Evolutionary conservation across 2,329 filamentous ascomycete genomes (phyloP), one percentile per base, ranked within the genome.

Genomic region (Magnaporthiopsis poae): DNA sequence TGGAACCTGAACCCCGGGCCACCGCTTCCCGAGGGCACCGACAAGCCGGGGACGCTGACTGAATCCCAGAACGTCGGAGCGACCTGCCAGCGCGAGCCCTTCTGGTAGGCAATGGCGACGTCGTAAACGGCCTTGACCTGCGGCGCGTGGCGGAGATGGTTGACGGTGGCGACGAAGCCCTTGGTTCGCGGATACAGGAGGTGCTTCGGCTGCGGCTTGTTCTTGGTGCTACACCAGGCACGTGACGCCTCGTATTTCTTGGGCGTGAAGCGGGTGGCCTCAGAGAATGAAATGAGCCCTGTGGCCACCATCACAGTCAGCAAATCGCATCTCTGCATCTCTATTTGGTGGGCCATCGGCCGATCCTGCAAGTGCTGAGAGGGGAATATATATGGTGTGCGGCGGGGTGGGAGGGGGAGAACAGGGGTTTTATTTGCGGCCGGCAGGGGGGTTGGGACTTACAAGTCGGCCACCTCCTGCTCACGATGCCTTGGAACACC

Each of bases 241-340:
- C 77, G 77, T 1, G 84, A 81, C 69, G 82, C 78, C 61, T 77
- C 75, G 69, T 83, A 81, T 73, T 87, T 88, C 66, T 76, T 71
- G 0, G 77, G 76, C 2, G 83, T 87, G 73, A 81, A 87, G 68
- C 86, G 80, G 11, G 85, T 87, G n/a, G 82, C 83, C 76, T 88
- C 86, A 71, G 83, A 86, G 78, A 85, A 88, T 71, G 84, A 85
- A 70, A 89, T 81, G 70, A 88, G 82, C 86, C 85, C 85, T 87
- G 61, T 63, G 13, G 46, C 21, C 46, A 56, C 21, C 46, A 56
- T 56, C 46, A 21, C 46, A 11, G 46, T 56, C 46, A 56, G 4
- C 46, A 56, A 25, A n/a, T 21, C 39, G 39, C 18, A 56, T 56
- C 18, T 56, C 46, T 9, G 21, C 5, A 11, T 25, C 7, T 56